Evolutionary conservation across 352 stramenopile genomes (phyloP).

Genomic region (Phytophthora chlamydospora): DNA sequence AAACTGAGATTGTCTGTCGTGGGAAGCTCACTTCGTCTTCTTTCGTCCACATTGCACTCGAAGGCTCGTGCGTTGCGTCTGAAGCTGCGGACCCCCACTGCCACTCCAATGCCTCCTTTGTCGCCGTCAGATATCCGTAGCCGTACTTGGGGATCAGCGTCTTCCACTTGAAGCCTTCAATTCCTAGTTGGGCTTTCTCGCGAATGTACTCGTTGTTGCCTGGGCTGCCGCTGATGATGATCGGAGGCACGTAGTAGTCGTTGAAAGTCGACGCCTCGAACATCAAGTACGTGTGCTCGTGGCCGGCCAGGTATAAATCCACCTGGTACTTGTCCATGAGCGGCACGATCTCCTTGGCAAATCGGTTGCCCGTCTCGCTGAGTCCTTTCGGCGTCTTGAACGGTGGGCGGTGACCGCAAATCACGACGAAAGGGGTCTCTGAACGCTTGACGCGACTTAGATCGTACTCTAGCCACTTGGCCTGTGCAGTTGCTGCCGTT

Average conservation of each 20-base stretch:
- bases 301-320: slow-evolving; percentile 70
- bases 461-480: slow-evolving; percentile 73
- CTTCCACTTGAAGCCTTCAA: slow-evolving; percentile 63
- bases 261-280: slow-evolving; percentile 62
- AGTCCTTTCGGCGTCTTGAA: slow-evolving; percentile 70
- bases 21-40: slow-evolving; percentile 58
- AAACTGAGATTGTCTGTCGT: slow-evolving; percentile 32
- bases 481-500: slow-evolving; percentile 39
- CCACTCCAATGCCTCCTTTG: slow-evolving; percentile 56
- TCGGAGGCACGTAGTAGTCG: slow-evolving; percentile 59
- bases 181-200: slow-evolving; percentile 45
- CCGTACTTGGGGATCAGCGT: slow-evolving; percentile 78
- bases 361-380: slow-evolving; percentile 49
- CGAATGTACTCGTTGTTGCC: slow-evolving; percentile 85
- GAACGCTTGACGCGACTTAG: slow-evolving; percentile 66
- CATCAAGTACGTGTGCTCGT: slow-evolving; percentile 77
- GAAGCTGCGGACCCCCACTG: slow-evolving; percentile 62
- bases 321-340: slow-evolving; percentile 78
- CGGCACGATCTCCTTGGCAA: slow-evolving; percentile 69
- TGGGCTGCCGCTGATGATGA: slow-evolving; percentile 74
- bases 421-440: slow-evolving; percentile 69
- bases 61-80: slow-evolving; percentile 47
- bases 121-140: slow-evolving; percentile 74
- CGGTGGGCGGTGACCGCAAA: slow-evolving; percentile 74
- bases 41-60: slow-evolving; percentile 51